Conservation (phyloP, 2,329 filamentous ascomycete species). For the Nannizzia gypsea region DNA sequence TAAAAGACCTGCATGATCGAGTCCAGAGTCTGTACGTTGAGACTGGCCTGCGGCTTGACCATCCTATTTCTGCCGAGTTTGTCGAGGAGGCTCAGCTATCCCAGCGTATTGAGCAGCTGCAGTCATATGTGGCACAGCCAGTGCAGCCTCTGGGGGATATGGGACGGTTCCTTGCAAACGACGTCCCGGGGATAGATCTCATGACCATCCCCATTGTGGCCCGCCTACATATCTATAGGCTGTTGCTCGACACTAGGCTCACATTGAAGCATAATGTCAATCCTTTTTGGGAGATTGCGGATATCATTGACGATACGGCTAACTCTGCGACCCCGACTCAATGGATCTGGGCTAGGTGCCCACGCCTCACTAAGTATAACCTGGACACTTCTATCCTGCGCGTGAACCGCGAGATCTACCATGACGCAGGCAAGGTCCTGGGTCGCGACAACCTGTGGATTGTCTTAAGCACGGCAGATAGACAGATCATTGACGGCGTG, state of each 20-base stretch:
- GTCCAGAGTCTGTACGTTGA: too few relatives aligned
- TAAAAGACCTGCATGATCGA: too few relatives aligned
- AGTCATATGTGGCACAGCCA: too few relatives aligned
- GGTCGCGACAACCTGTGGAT: slow-evolving; percentile 4
- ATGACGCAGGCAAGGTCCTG: not conserved
- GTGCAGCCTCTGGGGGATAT: too few relatives aligned
- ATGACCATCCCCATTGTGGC: not conserved
- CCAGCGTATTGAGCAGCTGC: too few relatives aligned
- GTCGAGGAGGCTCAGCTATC: too few relatives aligned
- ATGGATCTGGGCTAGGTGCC: not conserved
- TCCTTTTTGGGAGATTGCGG: not conserved
- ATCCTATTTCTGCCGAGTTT: too few relatives aligned
- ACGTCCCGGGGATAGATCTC: not conserved
- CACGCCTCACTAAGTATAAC: not conserved
- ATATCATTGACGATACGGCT: not conserved
- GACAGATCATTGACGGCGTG: not conserved
- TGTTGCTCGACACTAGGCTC: not conserved
- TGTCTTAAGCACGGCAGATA: not conserved
- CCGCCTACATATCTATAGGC: not conserved
- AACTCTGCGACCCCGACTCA: not conserved
- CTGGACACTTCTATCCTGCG: not conserved
- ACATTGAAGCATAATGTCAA: not conserved
- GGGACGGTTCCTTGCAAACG: too few relatives aligned
- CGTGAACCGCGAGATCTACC: not conserved
- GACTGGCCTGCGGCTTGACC: too few relatives aligned